phyloP scores from a whole-genome alignment of 106 monocot genomes.

The Posidonia australis region DNA sequence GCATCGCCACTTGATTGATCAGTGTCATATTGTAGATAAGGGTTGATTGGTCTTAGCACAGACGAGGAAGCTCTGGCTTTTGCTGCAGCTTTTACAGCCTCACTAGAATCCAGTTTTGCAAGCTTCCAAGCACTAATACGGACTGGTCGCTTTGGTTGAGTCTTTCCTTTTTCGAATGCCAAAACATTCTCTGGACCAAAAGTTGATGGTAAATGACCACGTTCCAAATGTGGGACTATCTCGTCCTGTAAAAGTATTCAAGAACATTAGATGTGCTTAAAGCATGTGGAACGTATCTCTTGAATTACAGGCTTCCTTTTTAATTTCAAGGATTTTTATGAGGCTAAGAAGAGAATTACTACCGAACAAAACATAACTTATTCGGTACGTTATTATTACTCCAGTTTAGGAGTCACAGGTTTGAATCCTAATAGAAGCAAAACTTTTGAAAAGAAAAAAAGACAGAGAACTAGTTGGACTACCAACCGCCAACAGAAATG shows the following conservation, averaged over 20 bases:
- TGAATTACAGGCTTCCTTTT: no score
- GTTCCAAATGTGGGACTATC: slow-evolving; percentile 43
- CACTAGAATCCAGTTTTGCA: slow-evolving; percentile 44
- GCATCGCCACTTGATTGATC: slow-evolving; percentile 29
- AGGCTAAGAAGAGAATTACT: no score
- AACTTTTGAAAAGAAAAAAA: no score
- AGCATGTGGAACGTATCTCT: no score
- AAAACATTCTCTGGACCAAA: slow-evolving; percentile 34
- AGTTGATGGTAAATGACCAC: slow-evolving; percentile 36
- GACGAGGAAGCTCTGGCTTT: slow-evolving; percentile 66
- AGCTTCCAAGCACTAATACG: no score
- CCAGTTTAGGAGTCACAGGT: no score
- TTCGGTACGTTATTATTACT: no score
- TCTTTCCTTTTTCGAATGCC: slow-evolving; percentile 19
- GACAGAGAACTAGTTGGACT: no score
- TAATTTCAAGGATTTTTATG: no score
- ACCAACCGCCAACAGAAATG: no score
- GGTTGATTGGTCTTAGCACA: slow-evolving; percentile 34
- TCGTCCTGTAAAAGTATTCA: slow-evolving; percentile 32
- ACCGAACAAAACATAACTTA: no score
- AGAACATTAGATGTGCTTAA: not conserved
- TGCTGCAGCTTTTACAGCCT: slow-evolving; percentile 48
- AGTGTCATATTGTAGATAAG: slow-evolving; percentile 18
- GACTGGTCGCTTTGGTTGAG: slow-evolving; percentile 22
- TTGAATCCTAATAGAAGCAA: no score